These are phyloP conservation scores for Trapa incisa DNA, from an alignment of 345 rosid genomes.

Conservation along the genomic window DNA sequence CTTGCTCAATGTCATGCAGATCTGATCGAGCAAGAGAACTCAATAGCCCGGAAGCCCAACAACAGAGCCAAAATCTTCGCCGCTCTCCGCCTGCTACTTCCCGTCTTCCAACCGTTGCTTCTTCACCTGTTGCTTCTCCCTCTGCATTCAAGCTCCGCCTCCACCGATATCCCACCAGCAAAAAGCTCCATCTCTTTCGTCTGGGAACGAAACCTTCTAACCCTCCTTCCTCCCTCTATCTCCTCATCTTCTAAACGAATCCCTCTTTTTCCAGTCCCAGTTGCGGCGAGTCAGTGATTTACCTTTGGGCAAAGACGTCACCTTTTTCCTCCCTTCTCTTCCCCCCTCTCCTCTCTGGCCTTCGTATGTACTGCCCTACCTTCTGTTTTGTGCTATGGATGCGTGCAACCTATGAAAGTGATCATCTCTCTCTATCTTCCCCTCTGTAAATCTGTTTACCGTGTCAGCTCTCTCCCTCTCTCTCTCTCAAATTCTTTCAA, in stretches of 20 bases:
- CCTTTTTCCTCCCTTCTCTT: not conserved
- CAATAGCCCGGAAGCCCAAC: not conserved
- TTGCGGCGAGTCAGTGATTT: not conserved
- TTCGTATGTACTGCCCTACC: constrained; percentile 2
- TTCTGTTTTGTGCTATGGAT: constrained; percentile 34
- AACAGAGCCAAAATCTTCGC: not conserved
- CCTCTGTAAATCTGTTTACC: not conserved
- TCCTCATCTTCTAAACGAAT: not conserved
- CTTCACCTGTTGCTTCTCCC: constrained; percentile 4
- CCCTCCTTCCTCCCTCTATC: not conserved
- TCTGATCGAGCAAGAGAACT: not conserved
- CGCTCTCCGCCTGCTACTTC: not conserved
- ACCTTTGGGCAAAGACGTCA: not conserved
- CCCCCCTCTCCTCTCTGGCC: constrained; percentile 4
- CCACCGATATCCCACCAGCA: not conserved
- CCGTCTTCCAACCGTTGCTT: not conserved
- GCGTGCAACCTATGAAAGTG: constrained; percentile 56
- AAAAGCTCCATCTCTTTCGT: not conserved
- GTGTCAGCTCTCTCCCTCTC: not conserved
- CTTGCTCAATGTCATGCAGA: constrained; percentile 8
- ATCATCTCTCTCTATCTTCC: constrained; percentile 19
- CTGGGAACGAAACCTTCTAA: not conserved
- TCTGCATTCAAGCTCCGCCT: constrained; percentile 8
- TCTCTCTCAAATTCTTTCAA: not conserved
- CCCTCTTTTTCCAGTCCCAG: not conserved